Percentiles rank a stretch among this genome's conserved stretches.
Evolutionary conservation across 2,329 filamentous ascomycete genomes (phyloP).

Genomic region (Chaetomium sp.): DNA sequence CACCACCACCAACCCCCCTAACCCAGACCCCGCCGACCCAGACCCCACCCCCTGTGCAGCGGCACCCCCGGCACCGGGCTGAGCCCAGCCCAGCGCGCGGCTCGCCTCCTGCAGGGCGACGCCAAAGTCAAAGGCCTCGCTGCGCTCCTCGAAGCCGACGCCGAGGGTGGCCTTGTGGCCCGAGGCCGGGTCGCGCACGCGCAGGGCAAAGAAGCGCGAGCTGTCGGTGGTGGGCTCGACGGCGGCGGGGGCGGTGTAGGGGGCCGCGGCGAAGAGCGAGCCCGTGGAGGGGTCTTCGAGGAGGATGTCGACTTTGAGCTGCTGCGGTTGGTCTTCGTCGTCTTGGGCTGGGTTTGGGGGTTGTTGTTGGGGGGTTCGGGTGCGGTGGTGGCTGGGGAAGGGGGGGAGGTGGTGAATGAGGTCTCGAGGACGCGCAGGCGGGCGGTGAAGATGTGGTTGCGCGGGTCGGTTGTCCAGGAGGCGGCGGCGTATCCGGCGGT

Average conservation of each 20-base stretch:
- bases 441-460: conserved; percentile 81
- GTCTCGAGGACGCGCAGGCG: conserved; percentile 79
- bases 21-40: conserved; percentile 28
- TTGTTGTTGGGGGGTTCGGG: not conserved
- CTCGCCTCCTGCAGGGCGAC: conserved; percentile 78
- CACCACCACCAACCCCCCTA: conserved; percentile 39
- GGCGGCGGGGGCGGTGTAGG: conserved; percentile 65
- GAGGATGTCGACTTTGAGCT: conserved; percentile 71
- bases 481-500: conserved; percentile 78
- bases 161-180: conserved; percentile 78
- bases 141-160: conserved; percentile 84
- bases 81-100: conserved; percentile 59
- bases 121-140: conserved; percentile 83
- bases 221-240: conserved; percentile 81
- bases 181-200: conserved; percentile 70
- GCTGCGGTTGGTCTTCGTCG: conserved; percentile 40
- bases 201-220: conserved; percentile 80
- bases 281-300: conserved; percentile 75
- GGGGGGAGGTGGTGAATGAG: conserved; percentile 50
- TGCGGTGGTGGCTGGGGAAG: conserved; percentile 32
- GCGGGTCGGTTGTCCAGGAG: conserved; percentile 71
- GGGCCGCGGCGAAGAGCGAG: conserved; percentile 80
- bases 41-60: not conserved
- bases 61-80: not conserved
- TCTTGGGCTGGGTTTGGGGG: not conserved